Percentiles rank a stretch among this genome's conserved stretches.
Conservation (phyloP, 2,329 filamentous ascomycete genomes). For the Cordyceps cicadae region DNA sequence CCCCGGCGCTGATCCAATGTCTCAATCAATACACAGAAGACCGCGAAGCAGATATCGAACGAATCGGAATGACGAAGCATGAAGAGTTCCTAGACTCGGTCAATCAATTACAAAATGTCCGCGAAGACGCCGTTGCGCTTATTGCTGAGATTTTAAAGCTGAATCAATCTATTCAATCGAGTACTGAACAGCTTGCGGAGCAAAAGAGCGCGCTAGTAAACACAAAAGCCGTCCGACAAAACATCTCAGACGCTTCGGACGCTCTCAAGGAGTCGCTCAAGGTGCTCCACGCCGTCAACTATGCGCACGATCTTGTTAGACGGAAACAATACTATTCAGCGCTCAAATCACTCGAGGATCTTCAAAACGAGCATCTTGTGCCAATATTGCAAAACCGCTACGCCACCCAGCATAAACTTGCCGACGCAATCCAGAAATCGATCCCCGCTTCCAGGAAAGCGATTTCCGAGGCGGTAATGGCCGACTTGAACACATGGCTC, state of each 20-base stretch:
- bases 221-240: slow-evolving; percentile 83
- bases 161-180: slow-evolving; percentile 90
- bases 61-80: slow-evolving; percentile 89
- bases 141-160: slow-evolving; percentile 87
- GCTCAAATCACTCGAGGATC: slow-evolving; percentile 83
- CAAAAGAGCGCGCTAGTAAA: slow-evolving; percentile 94
- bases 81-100: slow-evolving; percentile 94
- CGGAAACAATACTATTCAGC: slow-evolving; percentile 96
- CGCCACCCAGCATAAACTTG: slow-evolving; percentile 88
- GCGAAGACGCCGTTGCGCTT: slow-evolving; percentile 80
- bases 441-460: slow-evolving; percentile 86
- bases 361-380: slow-evolving; percentile 87
- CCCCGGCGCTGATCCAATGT: slow-evolving; percentile 65
- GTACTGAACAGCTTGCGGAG: slow-evolving; percentile 85
- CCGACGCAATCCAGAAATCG: slow-evolving; percentile 90
- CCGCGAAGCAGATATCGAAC: slow-evolving; percentile 85
- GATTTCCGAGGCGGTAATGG: slow-evolving; percentile 95
- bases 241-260: slow-evolving; percentile 86
- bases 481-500: slow-evolving; percentile 92
- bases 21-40: slow-evolving; percentile 67
- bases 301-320: slow-evolving; percentile 82
- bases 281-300: slow-evolving; percentile 85
- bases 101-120: slow-evolving; percentile 84
- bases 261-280: slow-evolving; percentile 86
- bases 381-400: slow-evolving; percentile 69